A percentile compares a stretch with the other conserved stretches of the same genome.
Evolutionary conservation across 2,329 filamentous ascomycete genomes (phyloP).

Genomic region (Fusarium nematophilum): DNA sequence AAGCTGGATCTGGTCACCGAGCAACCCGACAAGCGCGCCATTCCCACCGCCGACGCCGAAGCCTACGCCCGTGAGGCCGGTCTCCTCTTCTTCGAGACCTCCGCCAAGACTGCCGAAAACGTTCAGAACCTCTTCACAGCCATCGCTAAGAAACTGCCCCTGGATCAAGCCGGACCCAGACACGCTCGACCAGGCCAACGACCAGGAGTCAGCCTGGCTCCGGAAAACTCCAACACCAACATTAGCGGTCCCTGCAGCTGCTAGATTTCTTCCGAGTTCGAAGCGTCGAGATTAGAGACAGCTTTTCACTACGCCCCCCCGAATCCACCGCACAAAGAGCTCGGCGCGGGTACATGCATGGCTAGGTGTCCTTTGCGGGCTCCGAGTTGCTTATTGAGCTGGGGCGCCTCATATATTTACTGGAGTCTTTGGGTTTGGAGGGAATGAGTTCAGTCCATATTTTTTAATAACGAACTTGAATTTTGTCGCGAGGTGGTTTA

Average conservation of each 20-base stretch:
- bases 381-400: constrained; percentile 44
- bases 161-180: constrained; percentile 94
- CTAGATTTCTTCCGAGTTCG: constrained; percentile 50
- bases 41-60: constrained; percentile 88
- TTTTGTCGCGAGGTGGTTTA: constrained; percentile 42
- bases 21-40: constrained; percentile 94
- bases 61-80: constrained; percentile 94
- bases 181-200: constrained; percentile 77
- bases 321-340: constrained; percentile 36
- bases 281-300: constrained; percentile 34
- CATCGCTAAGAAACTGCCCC: constrained; percentile 96
- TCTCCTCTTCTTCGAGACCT: constrained; percentile 97
- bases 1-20: constrained; percentile 96
- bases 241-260: constrained; percentile 67
- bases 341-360: constrained; percentile 41
- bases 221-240: constrained; percentile 69
- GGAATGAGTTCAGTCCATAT: constrained; percentile 50
- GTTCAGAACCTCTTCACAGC: constrained; percentile 96
- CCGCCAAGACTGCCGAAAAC: constrained; percentile 96
- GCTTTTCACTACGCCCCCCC: constrained; percentile 34
- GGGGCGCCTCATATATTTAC: constrained; percentile 51
- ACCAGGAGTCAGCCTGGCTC: constrained; percentile 67
- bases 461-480: constrained; percentile 51
- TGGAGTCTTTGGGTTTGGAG: constrained; percentile 55
- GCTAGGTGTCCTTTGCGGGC: constrained; percentile 41